Evolutionary conservation across 2,329 filamentous ascomycete species (phyloP).

Genomic region (Talaromyces sp.): DNA sequence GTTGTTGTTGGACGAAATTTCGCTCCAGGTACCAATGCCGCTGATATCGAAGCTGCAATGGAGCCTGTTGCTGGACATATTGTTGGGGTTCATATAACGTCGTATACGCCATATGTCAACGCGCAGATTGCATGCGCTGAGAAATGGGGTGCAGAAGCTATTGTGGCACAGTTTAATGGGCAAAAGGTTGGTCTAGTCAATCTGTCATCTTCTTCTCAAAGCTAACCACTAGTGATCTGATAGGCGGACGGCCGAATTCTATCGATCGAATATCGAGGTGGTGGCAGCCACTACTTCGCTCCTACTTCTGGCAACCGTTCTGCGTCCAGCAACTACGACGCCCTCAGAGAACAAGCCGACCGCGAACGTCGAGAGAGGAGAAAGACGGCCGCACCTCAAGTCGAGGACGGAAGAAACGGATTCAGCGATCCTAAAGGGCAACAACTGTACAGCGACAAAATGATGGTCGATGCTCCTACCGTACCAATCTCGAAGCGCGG

Average conservation of each 20-base stretch:
- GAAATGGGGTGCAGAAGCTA: constrained; percentile 56
- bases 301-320: constrained; percentile 18
- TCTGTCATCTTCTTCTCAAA: neutral
- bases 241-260: constrained; percentile 61
- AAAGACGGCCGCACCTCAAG: constrained; percentile 31
- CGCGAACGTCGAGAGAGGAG: constrained; percentile 39
- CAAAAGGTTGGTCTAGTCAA: constrained; percentile 51
- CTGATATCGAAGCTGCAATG: constrained; percentile 63
- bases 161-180: constrained; percentile 62
- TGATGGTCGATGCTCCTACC: constrained; percentile 41
- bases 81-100: constrained; percentile 54
- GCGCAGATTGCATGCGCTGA: constrained; percentile 61
- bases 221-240: neutral
- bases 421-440: constrained; percentile 31
- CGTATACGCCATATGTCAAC: constrained; percentile 57
- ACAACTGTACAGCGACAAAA: constrained; percentile 41
- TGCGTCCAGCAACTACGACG: constrained; percentile 31
- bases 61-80: constrained; percentile 53
- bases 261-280: constrained; percentile 55
- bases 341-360: constrained; percentile 42
- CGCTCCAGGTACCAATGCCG: constrained; percentile 64
- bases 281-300: constrained; percentile 22
- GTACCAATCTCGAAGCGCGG: constrained; percentile 12
- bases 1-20: constrained; percentile 63
- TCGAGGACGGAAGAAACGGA: constrained; percentile 43